These are phyloP conservation scores for Gloeophyllum trabeum DNA, from an alignment of 768 basidiomycete species.

Conservation along the genomic window DNA sequence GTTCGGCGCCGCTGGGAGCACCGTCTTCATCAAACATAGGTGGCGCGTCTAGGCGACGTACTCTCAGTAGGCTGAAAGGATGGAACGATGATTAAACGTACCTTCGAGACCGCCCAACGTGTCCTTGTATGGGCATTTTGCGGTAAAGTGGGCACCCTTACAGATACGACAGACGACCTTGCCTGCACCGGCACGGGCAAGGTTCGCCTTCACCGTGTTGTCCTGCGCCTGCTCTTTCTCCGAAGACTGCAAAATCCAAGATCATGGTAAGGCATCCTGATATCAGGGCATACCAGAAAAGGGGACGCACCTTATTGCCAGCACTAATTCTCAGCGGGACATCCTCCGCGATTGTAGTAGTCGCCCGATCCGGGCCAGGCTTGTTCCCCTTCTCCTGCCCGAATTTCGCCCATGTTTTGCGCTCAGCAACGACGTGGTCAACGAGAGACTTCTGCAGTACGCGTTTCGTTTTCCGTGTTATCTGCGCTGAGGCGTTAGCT, in stretches of 20 bases:
- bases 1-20: constrained; percentile 17
- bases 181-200: constrained; percentile 68
- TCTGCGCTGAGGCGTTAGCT: constrained; percentile 28
- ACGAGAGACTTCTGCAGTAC: constrained; percentile 85
- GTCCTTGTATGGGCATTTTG: constrained; percentile 97
- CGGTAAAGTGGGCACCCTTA: constrained; percentile 95
- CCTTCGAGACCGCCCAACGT: constrained; percentile 68
- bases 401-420: constrained; percentile 90
- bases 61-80: neutral
- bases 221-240: constrained; percentile 61
- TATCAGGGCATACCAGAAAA: neutral
- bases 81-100: constrained; percentile 27
- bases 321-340: constrained; percentile 50
- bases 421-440: constrained; percentile 89
- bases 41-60: constrained; percentile 22
- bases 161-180: constrained; percentile 90
- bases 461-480: constrained; percentile 78
- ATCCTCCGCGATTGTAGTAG: constrained; percentile 82
- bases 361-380: constrained; percentile 84
- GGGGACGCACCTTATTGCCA: constrained; percentile 42
- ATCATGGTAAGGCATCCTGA: neutral
- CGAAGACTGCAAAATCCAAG: constrained; percentile 26
- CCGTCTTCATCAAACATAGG: constrained; percentile 24
- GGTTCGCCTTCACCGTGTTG: constrained; percentile 51
- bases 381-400: constrained; percentile 83